Conservation (phyloP, 1,284 basidiomycete species). For the Moesziomyces sp. region DNA sequence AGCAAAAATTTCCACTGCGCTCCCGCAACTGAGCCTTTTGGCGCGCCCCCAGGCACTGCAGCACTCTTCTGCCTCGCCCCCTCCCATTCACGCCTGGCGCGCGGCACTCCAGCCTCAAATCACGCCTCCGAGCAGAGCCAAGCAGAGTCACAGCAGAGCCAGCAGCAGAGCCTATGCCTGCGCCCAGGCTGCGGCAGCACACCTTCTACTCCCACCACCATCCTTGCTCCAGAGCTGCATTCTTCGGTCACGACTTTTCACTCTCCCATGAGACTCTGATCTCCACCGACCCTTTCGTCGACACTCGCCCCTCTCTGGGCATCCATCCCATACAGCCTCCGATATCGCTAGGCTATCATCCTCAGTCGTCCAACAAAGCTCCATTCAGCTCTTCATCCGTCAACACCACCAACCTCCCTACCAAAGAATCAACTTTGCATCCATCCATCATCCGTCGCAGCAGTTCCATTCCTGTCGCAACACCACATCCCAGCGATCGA, state of each 20-base stretch:
- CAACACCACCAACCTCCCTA: background rate
- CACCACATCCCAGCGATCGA: background rate
- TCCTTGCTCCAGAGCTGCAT: conserved; percentile 1
- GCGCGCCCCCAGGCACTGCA: too few species aligned
- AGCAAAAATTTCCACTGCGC: too few species aligned
- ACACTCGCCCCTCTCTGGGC: conserved; percentile 24
- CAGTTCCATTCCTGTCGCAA: conserved; percentile 2
- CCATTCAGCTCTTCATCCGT: conserved; percentile 24
- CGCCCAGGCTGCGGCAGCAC: background rate
- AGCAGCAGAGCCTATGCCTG: too few species aligned
- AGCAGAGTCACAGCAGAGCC: too few species aligned
- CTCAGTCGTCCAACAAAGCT: conserved; percentile 9
- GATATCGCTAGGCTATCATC: conserved; percentile 50
- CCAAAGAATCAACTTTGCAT: background rate
- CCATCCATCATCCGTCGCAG: background rate
- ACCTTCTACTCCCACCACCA: conserved; percentile 35
- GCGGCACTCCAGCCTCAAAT: too few species aligned
- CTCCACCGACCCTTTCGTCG: background rate
- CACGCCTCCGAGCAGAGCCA: too few species aligned
- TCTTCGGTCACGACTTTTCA: conserved; percentile 11
- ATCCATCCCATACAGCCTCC: conserved; percentile 30
- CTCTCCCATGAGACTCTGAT: conserved; percentile 18
- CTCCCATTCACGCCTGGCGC: background rate
- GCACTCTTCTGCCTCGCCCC: background rate
- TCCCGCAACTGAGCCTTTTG: too few species aligned